These are phyloP conservation scores for Leccinum aurantiacum DNA, from an alignment of 768 basidiomycete species.

Conservation along the genomic window DNA sequence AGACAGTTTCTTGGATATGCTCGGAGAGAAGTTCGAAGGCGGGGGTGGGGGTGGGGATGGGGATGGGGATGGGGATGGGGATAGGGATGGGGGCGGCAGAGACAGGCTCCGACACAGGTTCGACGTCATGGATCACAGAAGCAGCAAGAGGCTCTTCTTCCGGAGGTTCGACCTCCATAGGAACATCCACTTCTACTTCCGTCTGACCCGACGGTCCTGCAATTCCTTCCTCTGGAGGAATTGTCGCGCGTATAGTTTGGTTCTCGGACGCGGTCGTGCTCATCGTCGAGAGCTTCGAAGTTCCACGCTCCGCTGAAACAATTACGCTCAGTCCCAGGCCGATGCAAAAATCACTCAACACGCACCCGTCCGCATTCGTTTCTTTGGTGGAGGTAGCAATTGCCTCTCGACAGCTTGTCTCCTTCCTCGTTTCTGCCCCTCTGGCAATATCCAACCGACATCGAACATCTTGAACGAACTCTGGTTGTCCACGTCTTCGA, in stretches of 20 bases:
- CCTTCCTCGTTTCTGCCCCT: constrained; percentile 66
- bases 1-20: background rate
- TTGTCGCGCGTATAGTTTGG: constrained; percentile 33
- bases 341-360: constrained; percentile 1
- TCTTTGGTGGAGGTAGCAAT: constrained; percentile 53
- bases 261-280: constrained; percentile 50
- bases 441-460: constrained; percentile 82
- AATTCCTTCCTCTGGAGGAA: constrained; percentile 27
- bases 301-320: constrained; percentile 32
- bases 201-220: constrained; percentile 25
- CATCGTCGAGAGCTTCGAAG: constrained; percentile 46
- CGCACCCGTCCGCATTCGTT: constrained; percentile 49
- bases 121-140: background rate
- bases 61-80: too few relatives aligned
- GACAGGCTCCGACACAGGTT: constrained; percentile 2
- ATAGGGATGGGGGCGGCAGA: background rate
- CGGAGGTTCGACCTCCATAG: constrained; percentile 16
- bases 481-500: constrained; percentile 69
- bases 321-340: background rate
- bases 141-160: constrained; percentile 5
- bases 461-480: constrained; percentile 83
- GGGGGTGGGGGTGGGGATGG: background rate
- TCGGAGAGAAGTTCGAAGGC: background rate
- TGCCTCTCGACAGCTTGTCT: constrained; percentile 47
- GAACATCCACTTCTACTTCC: constrained; percentile 15